These are phyloP conservation scores for Penicillium desertorum DNA, from an alignment of 495 filamentous ascomycete species.

Conservation along the genomic window DNA sequence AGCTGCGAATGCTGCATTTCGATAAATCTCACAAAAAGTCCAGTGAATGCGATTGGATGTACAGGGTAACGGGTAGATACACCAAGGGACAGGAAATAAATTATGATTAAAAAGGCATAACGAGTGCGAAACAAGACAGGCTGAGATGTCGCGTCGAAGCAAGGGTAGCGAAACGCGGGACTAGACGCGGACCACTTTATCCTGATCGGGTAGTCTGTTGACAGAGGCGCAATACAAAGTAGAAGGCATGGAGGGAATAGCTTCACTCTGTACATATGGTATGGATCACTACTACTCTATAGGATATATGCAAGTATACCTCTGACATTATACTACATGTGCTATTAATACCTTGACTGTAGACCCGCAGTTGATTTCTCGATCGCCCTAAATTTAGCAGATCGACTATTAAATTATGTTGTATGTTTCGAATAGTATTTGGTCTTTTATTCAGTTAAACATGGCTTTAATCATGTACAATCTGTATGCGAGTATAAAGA, in stretches of 20 bases:
- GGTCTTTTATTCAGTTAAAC: neutral
- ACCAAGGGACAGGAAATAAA: constrained; percentile 4
- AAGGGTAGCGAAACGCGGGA: constrained; percentile 21
- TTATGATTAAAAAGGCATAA: constrained; percentile 12
- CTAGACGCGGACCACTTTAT: constrained; percentile 47
- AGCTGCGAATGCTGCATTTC: constrained; percentile 76
- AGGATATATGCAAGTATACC: neutral
- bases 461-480: neutral
- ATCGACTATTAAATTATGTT: neutral
- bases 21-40: constrained; percentile 1
- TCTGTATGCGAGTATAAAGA: neutral
- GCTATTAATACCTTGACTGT: constrained; percentile 5
- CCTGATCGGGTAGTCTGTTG: constrained; percentile 49
- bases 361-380: constrained; percentile 18
- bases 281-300: neutral
- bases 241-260: neutral
- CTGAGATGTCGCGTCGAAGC: constrained; percentile 12
- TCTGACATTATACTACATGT: neutral
- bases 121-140: constrained; percentile 5
- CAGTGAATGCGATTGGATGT: neutral
- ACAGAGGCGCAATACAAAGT: constrained; percentile 9
- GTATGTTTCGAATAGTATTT: neutral
- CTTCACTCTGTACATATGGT: neutral
- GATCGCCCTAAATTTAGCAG: constrained; percentile 16
- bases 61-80: neutral